A percentile compares a stretch with the other conserved stretches of the same genome.
Evolutionary conservation across 495 filamentous ascomycete genomes (phyloP).

Genomic region (Beverwykella pulmonaria): DNA sequence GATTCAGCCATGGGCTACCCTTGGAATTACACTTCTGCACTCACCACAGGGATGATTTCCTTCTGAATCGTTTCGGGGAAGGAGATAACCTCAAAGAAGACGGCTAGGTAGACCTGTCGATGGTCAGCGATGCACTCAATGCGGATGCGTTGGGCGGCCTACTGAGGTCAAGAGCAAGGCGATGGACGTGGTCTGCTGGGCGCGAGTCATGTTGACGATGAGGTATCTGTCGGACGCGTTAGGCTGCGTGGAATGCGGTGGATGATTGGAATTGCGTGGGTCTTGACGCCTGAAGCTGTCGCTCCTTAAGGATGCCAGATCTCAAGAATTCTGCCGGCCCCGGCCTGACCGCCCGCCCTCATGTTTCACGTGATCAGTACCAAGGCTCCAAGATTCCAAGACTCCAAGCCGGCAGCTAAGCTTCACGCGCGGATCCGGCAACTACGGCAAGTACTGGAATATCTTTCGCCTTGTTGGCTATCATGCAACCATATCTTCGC

Average conservation of each 20-base stretch:
- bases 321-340: conserved; percentile 4
- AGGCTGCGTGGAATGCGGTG: background rate
- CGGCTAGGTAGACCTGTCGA: conserved; percentile 78
- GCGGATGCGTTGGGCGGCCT: conserved; percentile 38
- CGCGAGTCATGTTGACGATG: conserved; percentile 74
- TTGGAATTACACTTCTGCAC: conserved; percentile 9
- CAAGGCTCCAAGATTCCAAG: too few relatives aligned
- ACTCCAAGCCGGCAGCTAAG: background rate
- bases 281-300: background rate
- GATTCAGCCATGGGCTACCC: conserved; percentile 4
- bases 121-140: background rate
- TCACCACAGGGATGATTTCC: conserved; percentile 72
- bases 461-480: background rate
- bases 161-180: conserved; percentile 87
- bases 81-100: conserved; percentile 83
- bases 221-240: background rate
- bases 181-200: conserved; percentile 87
- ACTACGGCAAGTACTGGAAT: background rate
- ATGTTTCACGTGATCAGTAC: background rate
- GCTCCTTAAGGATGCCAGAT: background rate
- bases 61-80: conserved; percentile 72
- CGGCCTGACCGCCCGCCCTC: background rate
- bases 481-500: background rate
- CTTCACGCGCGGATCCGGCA: background rate
- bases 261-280: background rate